Base-by-base conservation (phyloP, 2,329 filamentous ascomycete genomes). In the Neophaeococcomyces mojaviensis region DNA sequence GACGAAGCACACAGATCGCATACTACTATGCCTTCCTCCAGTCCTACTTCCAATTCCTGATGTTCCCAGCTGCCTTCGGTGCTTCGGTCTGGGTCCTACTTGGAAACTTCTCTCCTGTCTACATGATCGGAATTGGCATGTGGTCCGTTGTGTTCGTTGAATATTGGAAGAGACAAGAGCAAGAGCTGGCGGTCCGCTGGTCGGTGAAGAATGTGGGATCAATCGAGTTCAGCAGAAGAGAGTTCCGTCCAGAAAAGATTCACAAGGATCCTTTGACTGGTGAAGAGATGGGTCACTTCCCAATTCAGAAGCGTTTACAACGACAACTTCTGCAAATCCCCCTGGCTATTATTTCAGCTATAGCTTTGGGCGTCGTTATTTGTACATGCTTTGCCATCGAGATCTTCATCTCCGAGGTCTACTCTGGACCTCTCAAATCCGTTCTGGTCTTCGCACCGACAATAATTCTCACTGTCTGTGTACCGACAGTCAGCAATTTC, bases 11-110 rank as follows among this genome's bases (percentile, higher is more conserved):
- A 8, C 52, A 79, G 74, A 85, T 96, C 48, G 90, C 86, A 30
- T 94, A 94, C 64, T 97, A 97, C 69, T 97, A 95, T 63, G 88
- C 89, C 32, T 97, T 97, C 61, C 76, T 94, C 26, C 86, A 94
- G 60, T 84, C 84, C 28, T 97, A 97, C 67, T 94, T 94, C 61
- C 74, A 79, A 48, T 94, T 94, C 61, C 72, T 95, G 20, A 66
- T 86, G n/a, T 83, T 90, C 49, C 88, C 88, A 0, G 86, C 89
- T 1, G 80, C 73, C 3, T 81, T 92, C 56, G 90, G 90, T 2
- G 72, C 86, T 33, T 73, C 77, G 1, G 78, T 84, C 10, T 96
- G 88, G 86, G 64, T 89, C 24, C 70, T 94, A n/a, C 72, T 95
- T 0, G 88, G 88, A 7, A 78, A 84, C 47, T 97, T 88, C 66